A percentile compares a stretch with the other conserved stretches of the same genome.
Evolutionary conservation across 1,284 basidiomycete species (phyloP).

Genomic region (Cutaneotrichosporon cutaneum): DNA sequence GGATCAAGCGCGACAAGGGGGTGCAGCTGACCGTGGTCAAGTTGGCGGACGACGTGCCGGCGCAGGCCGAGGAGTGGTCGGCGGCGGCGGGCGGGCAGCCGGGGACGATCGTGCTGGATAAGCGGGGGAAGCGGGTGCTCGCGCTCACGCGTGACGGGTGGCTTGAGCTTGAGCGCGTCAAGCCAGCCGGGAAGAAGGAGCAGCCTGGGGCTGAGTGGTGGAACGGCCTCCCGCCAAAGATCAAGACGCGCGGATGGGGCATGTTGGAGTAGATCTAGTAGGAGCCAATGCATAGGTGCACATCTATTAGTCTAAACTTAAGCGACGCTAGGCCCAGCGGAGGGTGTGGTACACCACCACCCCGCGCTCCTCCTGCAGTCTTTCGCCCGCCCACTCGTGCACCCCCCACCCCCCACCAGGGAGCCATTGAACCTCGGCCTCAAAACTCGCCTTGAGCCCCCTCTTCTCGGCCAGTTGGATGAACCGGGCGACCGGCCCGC

Average conservation of each 20-base stretch:
- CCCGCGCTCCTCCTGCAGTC: slow-evolving; percentile 43
- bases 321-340: slow-evolving; percentile 15
- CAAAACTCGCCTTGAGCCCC: slow-evolving; percentile 24
- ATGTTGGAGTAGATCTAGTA: slow-evolving; percentile 12
- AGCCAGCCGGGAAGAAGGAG: slow-evolving; percentile 60
- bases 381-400: slow-evolving; percentile 18
- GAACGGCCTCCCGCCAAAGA: slow-evolving; percentile 57
- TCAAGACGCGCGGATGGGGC: slow-evolving; percentile 22
- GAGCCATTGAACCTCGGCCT: slow-evolving; percentile 36
- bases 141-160: slow-evolving; percentile 54
- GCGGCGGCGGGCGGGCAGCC: slow-evolving; percentile 17
- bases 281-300: background rate
- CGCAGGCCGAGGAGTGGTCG: slow-evolving; percentile 3
- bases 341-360: slow-evolving; percentile 47
- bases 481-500: slow-evolving; percentile 46
- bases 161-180: slow-evolving; percentile 59
- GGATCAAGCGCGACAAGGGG: background rate
- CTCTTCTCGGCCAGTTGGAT: slow-evolving; percentile 23
- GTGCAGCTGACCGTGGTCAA: slow-evolving; percentile 21
- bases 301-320: background rate
- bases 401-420: slow-evolving; percentile 35
- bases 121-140: slow-evolving; percentile 58
- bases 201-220: slow-evolving; percentile 60
- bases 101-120: slow-evolving; percentile 51
- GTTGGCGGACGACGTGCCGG: background rate